Evolutionary conservation across 2,329 filamentous ascomycete genomes (phyloP), one percentile per base, ranked within the genome.

Genomic region (Fusarium sacchari): DNA sequence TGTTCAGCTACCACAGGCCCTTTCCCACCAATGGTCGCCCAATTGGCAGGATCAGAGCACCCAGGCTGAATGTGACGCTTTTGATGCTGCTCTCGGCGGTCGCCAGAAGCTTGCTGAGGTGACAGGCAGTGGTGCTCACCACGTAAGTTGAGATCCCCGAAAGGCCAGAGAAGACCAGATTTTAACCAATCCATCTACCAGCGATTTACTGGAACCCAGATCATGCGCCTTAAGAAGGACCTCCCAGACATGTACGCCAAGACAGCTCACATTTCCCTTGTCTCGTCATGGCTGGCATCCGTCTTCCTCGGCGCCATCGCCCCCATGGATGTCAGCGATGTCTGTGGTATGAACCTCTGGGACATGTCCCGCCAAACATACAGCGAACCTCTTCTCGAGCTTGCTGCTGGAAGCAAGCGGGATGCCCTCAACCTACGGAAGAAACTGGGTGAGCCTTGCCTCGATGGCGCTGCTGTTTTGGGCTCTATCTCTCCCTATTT

Each of bases 21-120:
- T 98, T 79, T 93, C 95, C 22, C 93, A 97, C 81, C 91, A 93
- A 9, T 95, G 91, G 84, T 95, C 94, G 74, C 96, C 96, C 13
- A 99, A 98, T 82, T 99, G 96, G 96, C 96, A 98, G 84, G 96
- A 99, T 82, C 93, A 95, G 70, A 97, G 95, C 83, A 98, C 96
- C 5, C 95, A 98, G 84, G 87, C 87, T 74, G 94, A 99, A 84
- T 98, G 95, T 80, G 95, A 98, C 81, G 87, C 89, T 72, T 98
- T 98, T 79, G 95, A 98, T 81, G 88, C 85, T 10, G 85, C 86
- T 60, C 84, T 98, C 13, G 93, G 93, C 2, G 86, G 86, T 12
- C 86, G 89, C 6, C 88, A 92, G 77, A 87, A 88, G 71, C 84
- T 99, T 76, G 96, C 96, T 0, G 83, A 92, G 59, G 90, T 89